A percentile compares a stretch with the other conserved stretches of the same genome.
phyloP scores from a whole-genome alignment of 73 alveolate genomes.

The Paramecium tetraurelia region DNA sequence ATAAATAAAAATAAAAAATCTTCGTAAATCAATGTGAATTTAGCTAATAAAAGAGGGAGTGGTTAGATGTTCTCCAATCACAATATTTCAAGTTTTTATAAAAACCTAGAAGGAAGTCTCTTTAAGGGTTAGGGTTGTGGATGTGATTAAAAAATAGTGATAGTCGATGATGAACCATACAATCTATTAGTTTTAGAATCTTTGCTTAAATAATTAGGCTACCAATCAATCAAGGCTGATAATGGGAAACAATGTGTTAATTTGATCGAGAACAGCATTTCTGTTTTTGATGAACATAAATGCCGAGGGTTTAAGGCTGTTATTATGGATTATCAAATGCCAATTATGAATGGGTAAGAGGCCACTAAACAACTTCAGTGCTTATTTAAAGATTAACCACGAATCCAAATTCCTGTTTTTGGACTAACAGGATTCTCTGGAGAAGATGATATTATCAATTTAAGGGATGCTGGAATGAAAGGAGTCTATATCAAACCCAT shows the following conservation, averaged over 20 bases:
- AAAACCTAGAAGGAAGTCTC: not conserved
- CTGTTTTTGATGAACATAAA: not conserved
- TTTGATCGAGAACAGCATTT: not conserved
- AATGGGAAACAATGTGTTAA: not conserved
- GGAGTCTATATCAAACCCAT: slow-evolving; percentile 25
- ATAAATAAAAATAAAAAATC: not conserved
- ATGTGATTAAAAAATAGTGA: not conserved
- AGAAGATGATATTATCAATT: not conserved
- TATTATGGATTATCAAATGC: slow-evolving; percentile 48
- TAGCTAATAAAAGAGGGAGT: not conserved
- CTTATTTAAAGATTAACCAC: not conserved
- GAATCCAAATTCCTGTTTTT: not conserved
- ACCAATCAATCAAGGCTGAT: not conserved
- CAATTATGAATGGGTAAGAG: slow-evolving; percentile 32
- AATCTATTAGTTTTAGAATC: slow-evolving; percentile 25
- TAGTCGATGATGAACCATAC: slow-evolving; percentile 48
- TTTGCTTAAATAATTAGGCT: not conserved
- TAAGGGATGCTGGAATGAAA: slow-evolving; percentile 16
- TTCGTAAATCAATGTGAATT: not conserved
- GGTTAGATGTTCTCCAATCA: not conserved
- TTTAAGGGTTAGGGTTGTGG: not conserved
- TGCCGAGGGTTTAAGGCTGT: slow-evolving; percentile 2
- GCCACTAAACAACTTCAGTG: not conserved
- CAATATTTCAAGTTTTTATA: not conserved
- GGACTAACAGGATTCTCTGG: slow-evolving; percentile 51